These are phyloP conservation scores for Pochonia chlamydosporia DNA, from an alignment of 2,329 filamentous ascomycete genomes.

Conservation along the genomic window DNA sequence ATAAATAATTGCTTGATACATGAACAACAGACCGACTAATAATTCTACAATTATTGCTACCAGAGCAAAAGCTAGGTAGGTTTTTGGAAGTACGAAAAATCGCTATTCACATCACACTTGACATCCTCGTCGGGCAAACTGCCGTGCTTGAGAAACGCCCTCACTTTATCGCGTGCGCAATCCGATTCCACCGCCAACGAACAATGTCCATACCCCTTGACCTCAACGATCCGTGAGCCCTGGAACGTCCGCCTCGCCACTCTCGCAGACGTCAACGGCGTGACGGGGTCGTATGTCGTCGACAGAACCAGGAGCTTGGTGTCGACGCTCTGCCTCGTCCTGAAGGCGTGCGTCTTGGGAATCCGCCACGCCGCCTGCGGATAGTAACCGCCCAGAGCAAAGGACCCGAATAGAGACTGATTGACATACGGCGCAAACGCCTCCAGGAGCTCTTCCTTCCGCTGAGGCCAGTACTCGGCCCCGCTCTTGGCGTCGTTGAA, in stretches of 20 bases:
- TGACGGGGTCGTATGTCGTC: conserved; percentile 42
- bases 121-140: conserved; percentile 28
- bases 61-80: no score
- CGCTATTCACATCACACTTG: conserved; percentile 28
- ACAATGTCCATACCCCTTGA: conserved; percentile 38
- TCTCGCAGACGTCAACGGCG: conserved; percentile 34
- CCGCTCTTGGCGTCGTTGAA: conserved; percentile 23
- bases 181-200: conserved; percentile 30
- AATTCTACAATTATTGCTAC: no score
- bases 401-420: conserved; percentile 21
- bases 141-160: conserved; percentile 31
- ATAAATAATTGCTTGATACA: no score
- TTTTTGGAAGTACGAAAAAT: not conserved
- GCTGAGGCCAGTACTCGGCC: conserved; percentile 23
- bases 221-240: conserved; percentile 31
- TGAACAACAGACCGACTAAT: no score
- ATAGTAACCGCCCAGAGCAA: conserved; percentile 24
- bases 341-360: conserved; percentile 22
- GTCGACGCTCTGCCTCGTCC: conserved; percentile 23
- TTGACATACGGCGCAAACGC: conserved; percentile 27
- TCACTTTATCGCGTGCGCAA: conserved; percentile 29
- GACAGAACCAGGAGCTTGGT: conserved; percentile 25
- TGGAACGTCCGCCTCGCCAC: conserved; percentile 28
- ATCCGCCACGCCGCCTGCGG: conserved; percentile 24
- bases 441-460: conserved; percentile 25